Percentiles rank a stretch among this genome's conserved stretches.
These are phyloP conservation scores for Tylopilus sp. DNA, from an alignment of 1,284 basidiomycete species.

Conservation along the genomic window DNA sequence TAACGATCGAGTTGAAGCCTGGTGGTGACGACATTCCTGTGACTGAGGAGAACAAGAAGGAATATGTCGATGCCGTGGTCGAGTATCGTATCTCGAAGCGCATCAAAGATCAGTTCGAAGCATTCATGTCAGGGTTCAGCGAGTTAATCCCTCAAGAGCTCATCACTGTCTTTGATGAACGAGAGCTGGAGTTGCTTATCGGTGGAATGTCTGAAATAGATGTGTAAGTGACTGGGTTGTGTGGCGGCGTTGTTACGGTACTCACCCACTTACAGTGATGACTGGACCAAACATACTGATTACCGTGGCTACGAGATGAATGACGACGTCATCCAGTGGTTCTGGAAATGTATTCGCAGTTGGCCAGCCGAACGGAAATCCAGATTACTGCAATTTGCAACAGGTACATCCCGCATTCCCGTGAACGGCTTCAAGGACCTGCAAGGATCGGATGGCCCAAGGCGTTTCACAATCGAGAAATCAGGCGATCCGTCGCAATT, in stretches of 20 bases:
- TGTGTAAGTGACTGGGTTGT: conserved; percentile 47
- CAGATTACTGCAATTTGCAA: conserved; percentile 85
- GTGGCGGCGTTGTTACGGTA: background rate
- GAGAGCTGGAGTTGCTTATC: conserved; percentile 87
- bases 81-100: conserved; percentile 89
- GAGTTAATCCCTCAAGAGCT: conserved; percentile 92
- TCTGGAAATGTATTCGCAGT: conserved; percentile 90
- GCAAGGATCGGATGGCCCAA: conserved; percentile 88
- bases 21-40: conserved; percentile 78
- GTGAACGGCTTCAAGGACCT: conserved; percentile 94
- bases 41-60: conserved; percentile 92
- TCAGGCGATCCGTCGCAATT: conserved; percentile 81
- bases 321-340: conserved; percentile 93
- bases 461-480: conserved; percentile 88
- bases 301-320: conserved; percentile 69
- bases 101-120: conserved; percentile 92
- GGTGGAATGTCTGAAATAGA: conserved; percentile 97
- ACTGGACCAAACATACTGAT: conserved; percentile 75
- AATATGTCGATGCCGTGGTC: conserved; percentile 86
- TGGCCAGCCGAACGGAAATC: conserved; percentile 94
- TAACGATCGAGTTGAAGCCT: conserved; percentile 83
- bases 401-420: conserved; percentile 88
- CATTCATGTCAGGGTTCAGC: conserved; percentile 92
- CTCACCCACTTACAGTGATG: conserved; percentile 44
- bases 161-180: conserved; percentile 93